Evolutionary conservation across 179 eudicot genomes (phyloP).

Genomic region (Vitellaria paradoxa): DNA sequence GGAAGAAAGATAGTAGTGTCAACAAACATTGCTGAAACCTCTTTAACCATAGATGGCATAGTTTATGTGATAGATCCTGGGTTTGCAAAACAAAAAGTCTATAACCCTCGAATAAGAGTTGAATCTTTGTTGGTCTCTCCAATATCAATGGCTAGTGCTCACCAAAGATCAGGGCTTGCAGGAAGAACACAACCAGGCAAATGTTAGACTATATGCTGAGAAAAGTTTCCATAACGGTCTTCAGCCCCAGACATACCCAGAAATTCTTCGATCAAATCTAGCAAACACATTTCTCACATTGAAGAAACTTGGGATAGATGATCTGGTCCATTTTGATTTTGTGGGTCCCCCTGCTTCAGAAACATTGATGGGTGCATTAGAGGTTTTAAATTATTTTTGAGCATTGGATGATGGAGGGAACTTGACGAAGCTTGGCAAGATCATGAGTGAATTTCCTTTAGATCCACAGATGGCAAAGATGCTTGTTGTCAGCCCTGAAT

Average conservation of each 20-base stretch:
- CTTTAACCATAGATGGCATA: conserved; percentile 95
- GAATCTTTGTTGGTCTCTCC: conserved; percentile 96
- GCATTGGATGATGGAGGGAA: conserved; percentile 99
- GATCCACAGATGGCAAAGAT: conserved; percentile 99
- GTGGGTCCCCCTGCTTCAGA: conserved; percentile 99
- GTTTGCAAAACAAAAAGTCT: conserved; percentile 90
- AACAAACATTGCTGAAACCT: conserved; percentile 97
- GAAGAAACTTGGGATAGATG: conserved; percentile 95
- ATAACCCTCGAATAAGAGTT: conserved; percentile 92
- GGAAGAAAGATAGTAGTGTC: conserved; percentile 97
- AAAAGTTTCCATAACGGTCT: conserved; percentile 89
- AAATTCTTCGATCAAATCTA: conserved; percentile 86
- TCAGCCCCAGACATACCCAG: conserved; percentile 95
- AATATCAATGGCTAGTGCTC: conserved; percentile 98
- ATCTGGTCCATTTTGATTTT: conserved; percentile 94
- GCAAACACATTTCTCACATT: conserved; percentile 92
- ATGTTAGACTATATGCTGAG: conserved; percentile 95
- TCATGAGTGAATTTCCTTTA: conserved; percentile 95
- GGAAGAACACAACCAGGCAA: conserved; percentile 99
- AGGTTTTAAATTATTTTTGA: conserved; percentile 87
- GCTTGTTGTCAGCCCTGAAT: conserved; percentile 91
- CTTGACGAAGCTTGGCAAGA: conserved; percentile 83
- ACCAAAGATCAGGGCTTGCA: conserved; percentile 98
- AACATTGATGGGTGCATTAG: conserved; percentile 93
- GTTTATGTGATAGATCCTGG: conserved; percentile 97